phyloP scores from a whole-genome alignment of 2,329 filamentous ascomycete species.

The Coleophoma cylindrospora region DNA sequence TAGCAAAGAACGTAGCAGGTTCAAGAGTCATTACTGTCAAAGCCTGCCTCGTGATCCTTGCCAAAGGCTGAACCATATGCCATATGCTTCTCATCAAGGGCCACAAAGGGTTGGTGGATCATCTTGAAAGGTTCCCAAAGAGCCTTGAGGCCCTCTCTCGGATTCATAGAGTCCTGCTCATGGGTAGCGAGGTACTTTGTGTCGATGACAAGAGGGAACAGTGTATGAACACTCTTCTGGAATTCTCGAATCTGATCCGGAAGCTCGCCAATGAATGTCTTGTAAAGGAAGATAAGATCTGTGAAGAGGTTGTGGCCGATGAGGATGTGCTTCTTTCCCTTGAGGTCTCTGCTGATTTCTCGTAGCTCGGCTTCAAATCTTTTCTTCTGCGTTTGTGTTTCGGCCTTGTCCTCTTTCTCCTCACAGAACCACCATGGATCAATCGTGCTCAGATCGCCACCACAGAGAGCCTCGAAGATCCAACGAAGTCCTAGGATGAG shows the following conservation, averaged over 20 bases:
- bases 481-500: conserved; percentile 18
- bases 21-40: conserved; percentile 42
- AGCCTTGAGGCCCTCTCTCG: conserved; percentile 40
- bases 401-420: conserved; percentile 24
- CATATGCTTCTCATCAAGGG: conserved; percentile 28
- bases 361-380: conserved; percentile 10
- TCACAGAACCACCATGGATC: conserved; percentile 33
- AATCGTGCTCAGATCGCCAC: conserved; percentile 22
- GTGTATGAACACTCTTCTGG: conserved; percentile 37
- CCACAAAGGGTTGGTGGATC: conserved; percentile 36
- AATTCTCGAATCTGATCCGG: conserved; percentile 51
- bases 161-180: conserved; percentile 28
- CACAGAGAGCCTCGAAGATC: conserved; percentile 26
- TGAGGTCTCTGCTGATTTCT: conserved; percentile 19
- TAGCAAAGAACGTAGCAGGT: neutral
- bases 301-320: conserved; percentile 63
- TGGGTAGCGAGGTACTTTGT: conserved; percentile 53
- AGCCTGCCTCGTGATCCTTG: conserved; percentile 51
- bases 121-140: conserved; percentile 36
- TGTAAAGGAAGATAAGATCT: conserved; percentile 59
- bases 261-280: conserved; percentile 53
- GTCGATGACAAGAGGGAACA: conserved; percentile 47
- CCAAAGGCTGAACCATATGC: conserved; percentile 14
- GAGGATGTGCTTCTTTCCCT: conserved; percentile 32
- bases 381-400: conserved; percentile 34